A percentile compares a stretch with the other conserved stretches of the same genome.
Conservation (phyloP, 2,329 filamentous ascomycete species). For the Rutstroemia sydowiana region DNA sequence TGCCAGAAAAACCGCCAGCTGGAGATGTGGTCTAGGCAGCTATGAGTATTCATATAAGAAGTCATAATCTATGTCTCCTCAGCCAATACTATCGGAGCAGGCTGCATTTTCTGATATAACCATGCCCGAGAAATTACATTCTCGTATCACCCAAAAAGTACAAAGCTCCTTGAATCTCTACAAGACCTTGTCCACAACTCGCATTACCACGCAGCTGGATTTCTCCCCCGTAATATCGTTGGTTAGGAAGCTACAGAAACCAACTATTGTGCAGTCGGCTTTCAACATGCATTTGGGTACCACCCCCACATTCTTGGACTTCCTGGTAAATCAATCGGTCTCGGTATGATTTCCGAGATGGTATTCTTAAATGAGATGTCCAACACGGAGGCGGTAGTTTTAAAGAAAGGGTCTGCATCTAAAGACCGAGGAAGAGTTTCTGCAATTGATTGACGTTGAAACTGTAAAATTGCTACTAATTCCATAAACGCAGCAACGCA, state of each 20-base stretch:
- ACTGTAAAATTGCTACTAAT: too few relatives aligned
- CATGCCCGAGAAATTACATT: background rate
- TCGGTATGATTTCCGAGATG: conserved; percentile 32
- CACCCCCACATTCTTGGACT: conserved; percentile 24
- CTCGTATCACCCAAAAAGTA: conserved; percentile 30
- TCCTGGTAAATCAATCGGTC: conserved; percentile 20
- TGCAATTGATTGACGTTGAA: too few relatives aligned
- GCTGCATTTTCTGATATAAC: conserved; percentile 3
- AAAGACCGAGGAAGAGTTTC: too few relatives aligned
- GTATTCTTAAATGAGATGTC: conserved; percentile 32
- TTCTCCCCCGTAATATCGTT: conserved; percentile 32
- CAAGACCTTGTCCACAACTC: conserved; percentile 1
- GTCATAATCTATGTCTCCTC: background rate
- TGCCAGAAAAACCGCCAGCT: conserved; percentile 33
- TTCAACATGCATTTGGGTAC: conserved; percentile 30
- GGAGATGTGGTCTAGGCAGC: conserved; percentile 3
- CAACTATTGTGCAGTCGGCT: conserved; percentile 35
- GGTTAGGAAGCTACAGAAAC: conserved; percentile 25
- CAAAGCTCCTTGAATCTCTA: conserved; percentile 13
- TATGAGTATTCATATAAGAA: conserved; percentile 1
- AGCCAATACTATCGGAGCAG: background rate
- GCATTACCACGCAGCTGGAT: background rate
- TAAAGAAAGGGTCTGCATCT: too few relatives aligned
- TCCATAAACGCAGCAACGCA: too few relatives aligned
- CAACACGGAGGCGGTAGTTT: too few relatives aligned